Base-by-base conservation (phyloP, 2,329 filamentous ascomycete genomes). In the Alternaria atra region DNA sequence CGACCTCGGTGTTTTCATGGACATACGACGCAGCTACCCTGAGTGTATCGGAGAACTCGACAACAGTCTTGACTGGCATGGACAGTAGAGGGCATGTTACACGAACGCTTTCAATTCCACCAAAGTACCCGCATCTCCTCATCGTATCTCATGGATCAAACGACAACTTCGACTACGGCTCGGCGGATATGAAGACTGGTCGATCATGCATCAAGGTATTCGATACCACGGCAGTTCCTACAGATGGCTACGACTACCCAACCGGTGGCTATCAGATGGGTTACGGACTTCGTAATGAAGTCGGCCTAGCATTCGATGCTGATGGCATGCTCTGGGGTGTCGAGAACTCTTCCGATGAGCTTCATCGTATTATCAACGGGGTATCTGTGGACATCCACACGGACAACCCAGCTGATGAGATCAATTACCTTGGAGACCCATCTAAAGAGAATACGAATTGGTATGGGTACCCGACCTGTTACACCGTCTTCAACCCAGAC, bases 391-490 rank as follows among this genome's bases (percentile, higher is more conserved):
- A 91, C 62, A 84, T 91, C 42, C 87, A 90, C 68, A 74, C 83
- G 46, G 82, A 90, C 65, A 92, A 92, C 71, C 90, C 90, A 0
- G 90, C 83, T n/a, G 90, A 92, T 71, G 88, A 92, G 76, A 80
- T 92, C 72, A 92, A 92, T 76, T 91, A 86, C 73, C 85, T 90
- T 55, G 89, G 90, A 2, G 81, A 83, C 32, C 82, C 83, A 0
- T 47, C 66, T 0, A 65, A 58, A 39, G 66, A 77, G 29, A 78
- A 84, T 71, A 82, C 74, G 23, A 64, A 76, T 4, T 91, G 91
- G 77, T 90, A 89, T 71, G 90, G 90, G 8, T 92, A 91, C 71
- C 90, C 90, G 2, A 79, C 84, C 43, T 92, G 90, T 79, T 89
- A 89, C 68, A 82, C 89, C 0, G 80, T 89, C 15, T 91, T 89